phyloP scores from a whole-genome alignment of 2,329 filamentous ascomycete genomes.

The Penicillium frequentans region DNA sequence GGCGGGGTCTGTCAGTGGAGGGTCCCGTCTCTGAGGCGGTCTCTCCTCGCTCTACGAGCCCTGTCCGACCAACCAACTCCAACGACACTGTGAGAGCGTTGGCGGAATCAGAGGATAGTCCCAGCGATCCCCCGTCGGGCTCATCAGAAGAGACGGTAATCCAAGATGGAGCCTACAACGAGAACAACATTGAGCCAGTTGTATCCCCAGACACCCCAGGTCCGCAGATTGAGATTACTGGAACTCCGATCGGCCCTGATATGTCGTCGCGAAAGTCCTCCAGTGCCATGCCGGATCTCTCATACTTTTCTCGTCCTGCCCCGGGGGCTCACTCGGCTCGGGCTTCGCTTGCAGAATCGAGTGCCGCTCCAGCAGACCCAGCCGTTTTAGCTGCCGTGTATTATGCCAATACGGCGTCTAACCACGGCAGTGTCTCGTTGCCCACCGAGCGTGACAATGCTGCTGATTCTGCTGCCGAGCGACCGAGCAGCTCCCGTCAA shows the following conservation, averaged over 20 bases:
- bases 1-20: conserved; percentile 25
- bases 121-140: conserved; percentile 17
- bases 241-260: conserved; percentile 22
- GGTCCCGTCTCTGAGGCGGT: conserved; percentile 22
- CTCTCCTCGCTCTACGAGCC: conserved; percentile 39
- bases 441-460: conserved; percentile 9
- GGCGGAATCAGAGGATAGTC: not conserved
- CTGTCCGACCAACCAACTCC: conserved; percentile 15
- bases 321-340: conserved; percentile 14
- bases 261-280: conserved; percentile 33
- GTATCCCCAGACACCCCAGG: conserved; percentile 37
- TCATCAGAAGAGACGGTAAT: conserved; percentile 12
- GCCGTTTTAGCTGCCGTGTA: conserved; percentile 30
- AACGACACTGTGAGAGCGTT: conserved; percentile 12
- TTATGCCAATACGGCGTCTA: conserved; percentile 24
- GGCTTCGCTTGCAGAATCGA: conserved; percentile 13
- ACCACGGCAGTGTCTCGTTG: conserved; percentile 11
- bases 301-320: conserved; percentile 25
- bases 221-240: conserved; percentile 37
- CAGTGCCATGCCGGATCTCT: conserved; percentile 29
- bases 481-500: conserved; percentile 32
- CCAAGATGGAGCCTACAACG: conserved; percentile 25
- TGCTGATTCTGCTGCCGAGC: conserved; percentile 21
- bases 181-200: conserved; percentile 35
- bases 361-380: conserved; percentile 17